Evolutionary conservation across 1,284 basidiomycete genomes (phyloP).

Genomic region (Cutaneotrichosporon sp.): DNA sequence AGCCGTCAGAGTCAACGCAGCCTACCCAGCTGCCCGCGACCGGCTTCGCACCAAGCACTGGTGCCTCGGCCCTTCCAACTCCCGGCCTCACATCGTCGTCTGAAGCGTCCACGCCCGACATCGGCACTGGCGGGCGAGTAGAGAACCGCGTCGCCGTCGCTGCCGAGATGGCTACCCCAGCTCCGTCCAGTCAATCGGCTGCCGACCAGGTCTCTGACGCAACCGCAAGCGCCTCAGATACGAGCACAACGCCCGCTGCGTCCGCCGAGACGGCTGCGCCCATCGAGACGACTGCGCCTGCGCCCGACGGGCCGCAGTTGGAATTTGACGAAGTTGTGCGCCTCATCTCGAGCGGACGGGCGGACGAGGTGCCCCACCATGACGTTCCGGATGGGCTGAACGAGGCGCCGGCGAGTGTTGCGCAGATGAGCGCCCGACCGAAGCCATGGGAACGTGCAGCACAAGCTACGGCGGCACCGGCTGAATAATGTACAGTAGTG

Average conservation of each 20-base stretch:
- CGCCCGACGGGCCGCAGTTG: constrained; percentile 2
- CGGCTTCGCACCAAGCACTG: background rate
- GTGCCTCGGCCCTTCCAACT: background rate
- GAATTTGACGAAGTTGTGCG: constrained; percentile 17
- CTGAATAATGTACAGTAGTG: background rate
- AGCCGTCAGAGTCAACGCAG: too few relatives aligned
- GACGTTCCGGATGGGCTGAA: constrained; percentile 35
- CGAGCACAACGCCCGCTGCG: too few relatives aligned
- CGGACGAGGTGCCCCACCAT: constrained; percentile 26
- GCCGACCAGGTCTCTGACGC: too few relatives aligned
- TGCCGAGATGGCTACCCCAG: constrained; percentile 4
- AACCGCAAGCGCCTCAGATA: too few relatives aligned
- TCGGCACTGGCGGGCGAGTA: background rate
- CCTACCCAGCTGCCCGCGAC: too few relatives aligned
- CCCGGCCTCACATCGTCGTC: background rate
- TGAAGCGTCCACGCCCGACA: background rate
- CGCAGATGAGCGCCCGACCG: constrained; percentile 7
- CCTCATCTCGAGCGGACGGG: constrained; percentile 34
- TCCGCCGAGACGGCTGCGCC: too few relatives aligned
- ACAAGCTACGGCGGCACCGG: background rate
- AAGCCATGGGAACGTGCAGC: constrained; percentile 24
- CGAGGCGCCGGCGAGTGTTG: constrained; percentile 15
- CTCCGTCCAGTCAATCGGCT: background rate
- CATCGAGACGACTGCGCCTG: constrained; percentile 4
- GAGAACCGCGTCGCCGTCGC: constrained; percentile 7